These are phyloP conservation scores for Lasiosphaeris hirsuta DNA, from an alignment of 495 filamentous ascomycete species.

Conservation along the genomic window DNA sequence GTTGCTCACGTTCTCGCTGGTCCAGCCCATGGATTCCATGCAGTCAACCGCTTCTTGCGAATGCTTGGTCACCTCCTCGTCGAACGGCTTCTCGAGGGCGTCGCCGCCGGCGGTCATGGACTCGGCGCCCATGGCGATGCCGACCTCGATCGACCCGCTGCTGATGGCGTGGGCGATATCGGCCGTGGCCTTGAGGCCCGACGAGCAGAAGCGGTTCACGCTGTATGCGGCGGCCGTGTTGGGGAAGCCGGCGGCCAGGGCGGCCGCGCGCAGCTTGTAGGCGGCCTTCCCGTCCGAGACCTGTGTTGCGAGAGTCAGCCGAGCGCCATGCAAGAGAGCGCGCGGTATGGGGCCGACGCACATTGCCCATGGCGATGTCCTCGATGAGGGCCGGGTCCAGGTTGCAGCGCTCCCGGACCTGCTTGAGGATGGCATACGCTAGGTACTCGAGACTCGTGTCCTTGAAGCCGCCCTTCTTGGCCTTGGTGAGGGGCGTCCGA, in stretches of 20 bases:
- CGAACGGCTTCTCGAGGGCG: slow-evolving; percentile 66
- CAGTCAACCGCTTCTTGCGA: slow-evolving; percentile 78
- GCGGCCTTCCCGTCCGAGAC: slow-evolving; percentile 82
- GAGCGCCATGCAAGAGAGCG: neutral
- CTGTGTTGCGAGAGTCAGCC: slow-evolving; percentile 37
- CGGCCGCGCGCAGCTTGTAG: slow-evolving; percentile 84
- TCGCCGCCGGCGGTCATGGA: slow-evolving; percentile 74
- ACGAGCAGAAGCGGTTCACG: slow-evolving; percentile 95
- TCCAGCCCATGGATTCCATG: slow-evolving; percentile 96
- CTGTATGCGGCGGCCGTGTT: slow-evolving; percentile 77
- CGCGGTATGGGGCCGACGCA: slow-evolving; percentile 37
- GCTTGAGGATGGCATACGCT: slow-evolving; percentile 71
- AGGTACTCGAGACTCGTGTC: slow-evolving; percentile 89
- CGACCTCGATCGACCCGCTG: slow-evolving; percentile 76
- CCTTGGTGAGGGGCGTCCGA: slow-evolving; percentile 77
- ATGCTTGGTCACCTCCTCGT: slow-evolving; percentile 67
- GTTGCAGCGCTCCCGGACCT: slow-evolving; percentile 68
- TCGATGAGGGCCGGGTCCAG: slow-evolving; percentile 82
- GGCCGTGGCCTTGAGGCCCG: slow-evolving; percentile 89
- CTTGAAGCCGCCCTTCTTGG: slow-evolving; percentile 83
- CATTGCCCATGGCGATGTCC: slow-evolving; percentile 91
- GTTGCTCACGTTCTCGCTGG: slow-evolving; percentile 88
- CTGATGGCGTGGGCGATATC: slow-evolving; percentile 89
- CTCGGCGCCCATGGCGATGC: slow-evolving; percentile 85
- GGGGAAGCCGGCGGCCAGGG: slow-evolving; percentile 89